Evolutionary conservation across 2,329 filamentous ascomycete species (phyloP).

Genomic region (Exutisphaerella laricina): DNA sequence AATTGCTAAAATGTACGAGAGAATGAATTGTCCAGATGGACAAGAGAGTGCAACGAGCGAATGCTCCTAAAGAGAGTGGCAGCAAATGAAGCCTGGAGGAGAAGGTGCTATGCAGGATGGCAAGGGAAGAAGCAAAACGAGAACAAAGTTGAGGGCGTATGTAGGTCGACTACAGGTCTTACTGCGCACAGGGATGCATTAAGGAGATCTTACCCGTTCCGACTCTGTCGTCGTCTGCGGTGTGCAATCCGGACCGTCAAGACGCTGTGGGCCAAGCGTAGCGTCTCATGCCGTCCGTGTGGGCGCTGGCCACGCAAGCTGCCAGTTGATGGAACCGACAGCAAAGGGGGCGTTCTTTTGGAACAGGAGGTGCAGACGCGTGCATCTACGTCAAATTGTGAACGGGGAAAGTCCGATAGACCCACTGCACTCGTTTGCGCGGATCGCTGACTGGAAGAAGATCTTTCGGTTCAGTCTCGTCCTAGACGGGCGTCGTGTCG

Average conservation of each 20-base stretch:
- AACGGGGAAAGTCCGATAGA: conserved; percentile 3
- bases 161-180: background rate
- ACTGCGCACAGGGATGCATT: conserved; percentile 11
- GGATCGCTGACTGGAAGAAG: conserved; percentile 2
- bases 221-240: conserved; percentile 3
- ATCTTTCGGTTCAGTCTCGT: background rate
- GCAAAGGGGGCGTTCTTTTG: background rate
- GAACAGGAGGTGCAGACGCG: conserved; percentile 4
- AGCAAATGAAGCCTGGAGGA: conserved; percentile 24
- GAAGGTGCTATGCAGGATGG: conserved; percentile 18
- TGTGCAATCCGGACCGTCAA: conserved; percentile 5
- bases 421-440: conserved; percentile 6
- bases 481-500: background rate
- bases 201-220: conserved; percentile 13
- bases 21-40: conserved; percentile 35
- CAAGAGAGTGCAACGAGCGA: conserved; percentile 38
- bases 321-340: conserved; percentile 1
- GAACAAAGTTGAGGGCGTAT: conserved; percentile 9
- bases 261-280: conserved; percentile 14
- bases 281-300: conserved; percentile 14
- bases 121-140: conserved; percentile 8
- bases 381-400: conserved; percentile 1
- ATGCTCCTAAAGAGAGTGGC: conserved; percentile 32
- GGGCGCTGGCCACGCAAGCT: conserved; percentile 8
- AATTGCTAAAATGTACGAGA: conserved; percentile 28